Base-by-base conservation (phyloP, 2,329 filamentous ascomycete species). In the Claviceps citrina region DNA sequence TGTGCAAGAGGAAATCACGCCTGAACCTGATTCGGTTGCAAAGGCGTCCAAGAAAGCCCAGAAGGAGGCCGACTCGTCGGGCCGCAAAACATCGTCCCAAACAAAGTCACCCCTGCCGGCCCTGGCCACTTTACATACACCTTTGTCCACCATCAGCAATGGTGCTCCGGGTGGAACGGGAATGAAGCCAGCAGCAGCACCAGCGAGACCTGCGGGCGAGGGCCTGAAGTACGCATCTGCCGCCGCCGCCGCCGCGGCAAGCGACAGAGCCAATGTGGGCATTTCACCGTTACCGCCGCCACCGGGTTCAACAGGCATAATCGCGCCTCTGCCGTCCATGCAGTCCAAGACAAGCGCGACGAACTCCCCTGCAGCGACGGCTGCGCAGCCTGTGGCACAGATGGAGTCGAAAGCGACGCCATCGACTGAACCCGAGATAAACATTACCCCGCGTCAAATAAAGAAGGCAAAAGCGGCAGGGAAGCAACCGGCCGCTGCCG, bases 191-290 rank as follows among this genome's bases (percentile, higher is more conserved):
- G 91, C 91, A 15, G 79, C 85, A 15, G 64, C 87, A 51, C 91
- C 91, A 1, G 78, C 83, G 43, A 76, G 89, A 57, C 78, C 84
- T 6, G 82, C 85, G 4, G 86, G 86, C 36, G 89, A 96, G 58
- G 84, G 83, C 1, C 68, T 98, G 49, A 96, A 96, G 62, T 98
- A 98, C 57, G 91, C 91, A 33, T 96, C 91, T 28, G 91, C 91
- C 0, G 91, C 91, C 0, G 91, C 91, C 0, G 91, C 91, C 0
- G 91, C 89, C 0, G 89, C 91, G 1, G 85, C 87, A 34, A 86
- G 77, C 58, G 86, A 94, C 50, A 73, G 67, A 62, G 87, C 84
- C 65, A 89, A 81, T 56, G 81, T 96, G 24, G 91, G 91, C 20
- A 95, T 98, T 54, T 80, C 89, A 43, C 91, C 91, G 31, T 68